Evolutionary conservation across 139 green algal species (phyloP), one percentile per base, ranked within the genome.

Genomic region (Yamagishiella unicocca): DNA sequence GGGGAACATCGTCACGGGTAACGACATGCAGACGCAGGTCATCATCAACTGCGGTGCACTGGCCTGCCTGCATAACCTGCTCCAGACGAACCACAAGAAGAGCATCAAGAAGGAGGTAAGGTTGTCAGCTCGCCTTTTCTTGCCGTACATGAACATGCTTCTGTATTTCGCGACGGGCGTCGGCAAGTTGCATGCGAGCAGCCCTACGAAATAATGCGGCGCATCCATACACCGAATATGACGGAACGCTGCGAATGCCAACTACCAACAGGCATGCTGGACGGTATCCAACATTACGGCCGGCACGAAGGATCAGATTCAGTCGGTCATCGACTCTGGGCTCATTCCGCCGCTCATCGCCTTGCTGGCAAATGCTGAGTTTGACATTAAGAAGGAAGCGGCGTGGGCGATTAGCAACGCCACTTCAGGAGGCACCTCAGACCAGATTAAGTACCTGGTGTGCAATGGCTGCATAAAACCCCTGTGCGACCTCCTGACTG

Each of bases 201-300:
- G n/a, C n/a, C n/a, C n/a, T n/a, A n/a, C n/a, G n/a, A n/a, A n/a
- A n/a, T n/a, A n/a, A n/a, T n/a, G n/a, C n/a, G n/a, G n/a, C n/a
- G n/a, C n/a, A n/a, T n/a, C n/a, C n/a, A n/a, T n/a, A n/a, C n/a
- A n/a, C n/a, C n/a, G n/a, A n/a, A n/a, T n/a, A n/a, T n/a, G n/a
- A n/a, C n/a, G n/a, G n/a, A n/a, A n/a, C n/a, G n/a, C n/a, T n/a
- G n/a, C n/a, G n/a, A n/a, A n/a, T n/a, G n/a, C n/a, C n/a, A n/a
- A n/a, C n/a, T n/a, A n/a, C n/a, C n/a, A n/a, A 24, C 29, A 86
- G 95, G 96, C 98, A 0, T 99, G 98, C 94, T 99, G 98, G 98
- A 99, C 98, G 31, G 98, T 99, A 61, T 98, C 95, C 84, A 99
- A 99, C 93, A 99, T 99, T 93, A 99, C 98, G 17, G 98, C 98